Conservation (phyloP, 2,329 filamentous ascomycete species). For the Alternaria triticimaculans region DNA sequence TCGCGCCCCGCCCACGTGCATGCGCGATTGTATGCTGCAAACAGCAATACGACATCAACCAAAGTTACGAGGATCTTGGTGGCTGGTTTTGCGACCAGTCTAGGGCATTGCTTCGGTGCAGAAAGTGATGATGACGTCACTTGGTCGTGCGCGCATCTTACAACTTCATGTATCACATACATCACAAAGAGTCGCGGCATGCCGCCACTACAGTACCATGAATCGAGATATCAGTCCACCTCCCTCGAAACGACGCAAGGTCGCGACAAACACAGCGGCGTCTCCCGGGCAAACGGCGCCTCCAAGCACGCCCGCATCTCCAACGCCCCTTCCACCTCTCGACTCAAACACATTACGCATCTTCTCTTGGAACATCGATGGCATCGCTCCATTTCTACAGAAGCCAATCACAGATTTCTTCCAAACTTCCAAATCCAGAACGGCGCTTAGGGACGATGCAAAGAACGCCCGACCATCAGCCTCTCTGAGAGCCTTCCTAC, state of each 20-base stretch:
- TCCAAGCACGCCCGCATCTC: background rate
- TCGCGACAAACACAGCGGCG: background rate
- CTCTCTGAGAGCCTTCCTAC: constrained; percentile 53
- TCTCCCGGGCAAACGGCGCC: background rate
- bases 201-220: constrained; percentile 14
- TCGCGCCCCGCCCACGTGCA: constrained; percentile 9
- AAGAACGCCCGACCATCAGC: constrained; percentile 16
- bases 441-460: background rate
- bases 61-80: background rate
- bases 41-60: background rate
- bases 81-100: background rate
- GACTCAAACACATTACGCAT: constrained; percentile 40
- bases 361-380: constrained; percentile 59
- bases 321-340: constrained; percentile 5
- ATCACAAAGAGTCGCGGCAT: background rate
- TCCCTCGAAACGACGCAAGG: constrained; percentile 30
- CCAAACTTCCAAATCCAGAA: constrained; percentile 3
- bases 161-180: background rate
- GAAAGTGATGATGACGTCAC: constrained; percentile 15
- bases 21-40: background rate
- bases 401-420: constrained; percentile 53
- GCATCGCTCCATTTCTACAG: constrained; percentile 52
- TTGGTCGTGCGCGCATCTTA: background rate
- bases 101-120: background rate
- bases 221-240: constrained; percentile 35